These are phyloP conservation scores for Camelina sativa DNA, from an alignment of 345 rosid genomes.

Conservation along the genomic window DNA sequence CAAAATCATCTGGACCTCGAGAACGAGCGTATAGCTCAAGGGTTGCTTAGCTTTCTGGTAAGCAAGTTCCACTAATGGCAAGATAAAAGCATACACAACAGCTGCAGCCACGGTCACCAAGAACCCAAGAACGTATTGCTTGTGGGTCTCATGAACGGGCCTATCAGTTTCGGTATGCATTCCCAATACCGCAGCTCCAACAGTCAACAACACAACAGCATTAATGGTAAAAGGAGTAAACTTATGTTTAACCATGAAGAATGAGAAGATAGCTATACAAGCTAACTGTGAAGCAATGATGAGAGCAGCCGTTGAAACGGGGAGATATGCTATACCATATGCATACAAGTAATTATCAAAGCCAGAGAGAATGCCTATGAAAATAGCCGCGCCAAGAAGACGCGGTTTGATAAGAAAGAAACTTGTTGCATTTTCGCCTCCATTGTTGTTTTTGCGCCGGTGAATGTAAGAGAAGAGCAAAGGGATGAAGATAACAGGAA, in stretches of 20 bases:
- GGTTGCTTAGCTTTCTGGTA: conserved; percentile 67
- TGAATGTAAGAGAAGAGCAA: conserved; percentile 47
- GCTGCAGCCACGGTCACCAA: conserved; percentile 67
- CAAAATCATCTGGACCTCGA: conserved; percentile 73
- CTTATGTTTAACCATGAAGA: conserved; percentile 67
- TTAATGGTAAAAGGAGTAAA: conserved; percentile 65
- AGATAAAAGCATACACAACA: conserved; percentile 56
- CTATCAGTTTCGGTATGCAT: conserved; percentile 57
- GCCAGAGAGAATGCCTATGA: conserved; percentile 63
- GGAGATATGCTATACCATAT: conserved; percentile 67
- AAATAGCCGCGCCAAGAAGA: conserved; percentile 46
- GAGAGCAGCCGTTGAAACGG: conserved; percentile 75
- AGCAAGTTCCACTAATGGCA: conserved; percentile 69
- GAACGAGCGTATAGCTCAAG: conserved; percentile 62
- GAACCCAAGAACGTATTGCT: conserved; percentile 61
- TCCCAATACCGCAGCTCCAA: conserved; percentile 74
- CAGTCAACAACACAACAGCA: conserved; percentile 62
- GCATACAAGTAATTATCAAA: conserved; percentile 71
- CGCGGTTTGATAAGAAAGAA: conserved; percentile 50
- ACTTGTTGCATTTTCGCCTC: conserved; percentile 1
- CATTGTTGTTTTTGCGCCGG: conserved; percentile 47
- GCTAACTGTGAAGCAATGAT: conserved; percentile 73
- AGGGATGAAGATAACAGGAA: conserved; percentile 60
- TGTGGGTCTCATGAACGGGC: conserved; percentile 51
- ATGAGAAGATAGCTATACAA: conserved; percentile 71